Evolutionary conservation across 495 filamentous ascomycete species (phyloP), one percentile per base, ranked within the genome.

Genomic region (Talaromyces thailandensis): DNA sequence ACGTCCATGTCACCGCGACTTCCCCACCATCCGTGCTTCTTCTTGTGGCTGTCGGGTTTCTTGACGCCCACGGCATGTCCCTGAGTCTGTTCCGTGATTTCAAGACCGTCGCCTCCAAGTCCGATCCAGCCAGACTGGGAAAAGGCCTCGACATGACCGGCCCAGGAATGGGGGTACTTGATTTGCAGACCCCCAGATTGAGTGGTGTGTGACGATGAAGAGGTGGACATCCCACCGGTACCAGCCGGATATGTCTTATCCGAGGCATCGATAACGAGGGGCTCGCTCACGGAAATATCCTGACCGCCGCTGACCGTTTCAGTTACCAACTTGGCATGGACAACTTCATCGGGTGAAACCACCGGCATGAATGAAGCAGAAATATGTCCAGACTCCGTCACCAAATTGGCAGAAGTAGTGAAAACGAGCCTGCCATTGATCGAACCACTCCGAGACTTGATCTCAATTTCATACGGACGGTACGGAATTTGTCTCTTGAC

Each of bases 401-500:
- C 18, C 4, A 68, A 12, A 35, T 25, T 14, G 9, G 56, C 62
- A n/a, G 59, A 60, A 2, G 66, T 32, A 8, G 64, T 57, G 43
- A 66, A 64, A 21, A 68, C 21, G 32, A 66, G 40, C 3, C 37
- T 48, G 29, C 64, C 66, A 6, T 58, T 45, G 21, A 66, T 62
- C 1, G 62, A 57, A 3, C 66, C 66, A 14, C 23, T 64, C 12
- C 61, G 11, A 14, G 64, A 60, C 12, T 55, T n/a, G 32, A 68
- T 66, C 25, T 62, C 59, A 21, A 66, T 40, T 45, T 68, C 64
- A 52, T 66, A 66, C 11, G 62, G 62, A 6, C 66, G 64, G 35
- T 55, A 56, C 21, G 64, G 62, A 16, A 66, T 51, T n/a, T 18
- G 16, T 16, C 55, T 14, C 29, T 31, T 21, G 29, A 57, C 24